Evolutionary conservation across 2,329 filamentous ascomycete genomes (phyloP).

Genomic region (Diplodia seriata): DNA sequence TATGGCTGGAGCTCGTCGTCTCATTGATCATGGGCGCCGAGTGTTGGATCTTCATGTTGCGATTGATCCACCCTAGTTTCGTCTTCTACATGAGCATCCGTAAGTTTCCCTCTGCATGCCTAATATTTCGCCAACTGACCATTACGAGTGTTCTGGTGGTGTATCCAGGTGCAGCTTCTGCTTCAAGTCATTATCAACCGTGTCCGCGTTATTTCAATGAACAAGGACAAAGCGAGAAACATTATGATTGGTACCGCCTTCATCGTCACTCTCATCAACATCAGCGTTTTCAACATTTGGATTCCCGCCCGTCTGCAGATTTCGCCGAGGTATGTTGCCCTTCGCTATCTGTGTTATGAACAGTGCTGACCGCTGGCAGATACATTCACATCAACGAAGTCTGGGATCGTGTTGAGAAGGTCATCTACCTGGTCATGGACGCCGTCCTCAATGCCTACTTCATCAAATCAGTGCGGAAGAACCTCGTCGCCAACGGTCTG

Average conservation of each 20-base stretch:
- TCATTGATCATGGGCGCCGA: conserved; percentile 54
- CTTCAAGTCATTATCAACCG: conserved; percentile 53
- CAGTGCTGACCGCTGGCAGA: conserved; percentile 23
- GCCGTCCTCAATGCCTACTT: conserved; percentile 50
- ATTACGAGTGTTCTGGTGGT: conserved; percentile 42
- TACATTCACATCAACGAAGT: conserved; percentile 47
- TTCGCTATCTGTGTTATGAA: neutral
- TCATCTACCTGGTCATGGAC: conserved; percentile 48
- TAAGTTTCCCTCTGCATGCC: conserved; percentile 31
- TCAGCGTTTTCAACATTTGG: conserved; percentile 50
- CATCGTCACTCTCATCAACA: conserved; percentile 48
- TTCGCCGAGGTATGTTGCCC: conserved; percentile 37
- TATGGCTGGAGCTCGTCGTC: conserved; percentile 56
- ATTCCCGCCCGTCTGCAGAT: conserved; percentile 49
- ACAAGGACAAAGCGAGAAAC: conserved; percentile 41
- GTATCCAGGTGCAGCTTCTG: conserved; percentile 48
- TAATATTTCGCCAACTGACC: neutral
- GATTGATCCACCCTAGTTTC: conserved; percentile 46
- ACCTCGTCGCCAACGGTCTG: conserved; percentile 57
- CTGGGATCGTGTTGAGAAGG: conserved; percentile 50
- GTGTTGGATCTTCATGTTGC: conserved; percentile 46
- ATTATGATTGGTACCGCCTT: conserved; percentile 49
- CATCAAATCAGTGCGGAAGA: conserved; percentile 53
- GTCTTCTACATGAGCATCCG: conserved; percentile 44
- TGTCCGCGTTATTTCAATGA: conserved; percentile 46